Percentiles rank a stretch among this genome's conserved stretches.
These are phyloP conservation scores for Paraphysoderma sedebokerense DNA, from an alignment of 371 early-diverging fungal genomes.

Conservation along the genomic window DNA sequence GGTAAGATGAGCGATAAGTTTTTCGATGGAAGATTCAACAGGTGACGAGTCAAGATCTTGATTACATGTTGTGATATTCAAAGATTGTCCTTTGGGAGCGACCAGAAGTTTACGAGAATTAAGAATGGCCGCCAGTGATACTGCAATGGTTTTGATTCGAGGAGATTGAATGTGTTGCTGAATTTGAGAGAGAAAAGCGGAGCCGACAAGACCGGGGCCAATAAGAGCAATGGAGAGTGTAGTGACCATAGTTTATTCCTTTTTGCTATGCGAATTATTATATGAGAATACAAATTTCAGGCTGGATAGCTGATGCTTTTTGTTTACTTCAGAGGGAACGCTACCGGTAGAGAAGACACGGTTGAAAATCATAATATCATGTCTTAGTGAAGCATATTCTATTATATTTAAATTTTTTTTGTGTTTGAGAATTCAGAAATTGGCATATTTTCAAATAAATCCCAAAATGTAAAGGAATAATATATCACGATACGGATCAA, in stretches of 20 bases:
- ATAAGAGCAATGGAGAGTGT: slow-evolving; percentile 54
- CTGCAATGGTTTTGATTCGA: slow-evolving; percentile 36
- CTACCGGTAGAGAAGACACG: no score
- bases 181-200: slow-evolving; percentile 63
- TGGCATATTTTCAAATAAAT: no score
- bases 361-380: no score
- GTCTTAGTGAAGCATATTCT: no score
- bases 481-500: no score
- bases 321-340: no score
- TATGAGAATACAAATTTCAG: no score
- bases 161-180: slow-evolving; percentile 1
- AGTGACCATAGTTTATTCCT: background rate
- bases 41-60: slow-evolving; percentile 20
- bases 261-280: no score
- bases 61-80: slow-evolving; percentile 1
- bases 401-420: no score
- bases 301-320: no score
- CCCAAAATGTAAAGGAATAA: no score
- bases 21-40: background rate
- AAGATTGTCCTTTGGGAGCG: background rate
- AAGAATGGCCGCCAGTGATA: slow-evolving; percentile 9
- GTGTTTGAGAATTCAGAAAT: no score
- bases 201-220: slow-evolving; percentile 87
- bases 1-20: background rate
- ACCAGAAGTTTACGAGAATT: slow-evolving; percentile 9